phyloP scores from a whole-genome alignment of 371 early-diverging fungal genomes.

The Quaeritorhiza haematococci region DNA sequence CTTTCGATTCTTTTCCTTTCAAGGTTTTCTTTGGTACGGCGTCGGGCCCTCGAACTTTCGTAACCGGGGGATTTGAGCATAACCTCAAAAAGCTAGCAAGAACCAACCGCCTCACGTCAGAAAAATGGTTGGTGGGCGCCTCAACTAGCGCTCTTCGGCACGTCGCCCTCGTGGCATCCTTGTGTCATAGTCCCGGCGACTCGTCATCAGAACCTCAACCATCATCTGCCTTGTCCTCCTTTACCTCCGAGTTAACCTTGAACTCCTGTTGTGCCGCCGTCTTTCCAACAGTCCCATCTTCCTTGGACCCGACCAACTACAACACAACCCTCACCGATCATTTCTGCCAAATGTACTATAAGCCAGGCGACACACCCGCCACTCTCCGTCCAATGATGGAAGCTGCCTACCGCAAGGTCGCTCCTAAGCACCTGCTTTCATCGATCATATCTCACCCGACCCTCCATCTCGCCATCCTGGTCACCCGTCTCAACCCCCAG shows the following conservation, averaged over 20 bases:
- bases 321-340: conserved; percentile 17
- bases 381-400: conserved; percentile 31
- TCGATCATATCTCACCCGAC: conserved; percentile 12
- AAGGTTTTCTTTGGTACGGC: conserved; percentile 24
- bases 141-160: conserved; percentile 27
- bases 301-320: conserved; percentile 10
- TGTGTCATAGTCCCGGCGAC: too few species aligned
- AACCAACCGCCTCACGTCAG: not conserved
- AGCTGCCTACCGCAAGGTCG: conserved; percentile 15
- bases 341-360: conserved; percentile 24
- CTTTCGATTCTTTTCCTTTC: too few species aligned
- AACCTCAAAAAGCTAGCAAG: conserved; percentile 4
- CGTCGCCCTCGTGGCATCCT: conserved; percentile 17
- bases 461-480: conserved; percentile 24
- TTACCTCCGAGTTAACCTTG: too few species aligned
- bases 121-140: conserved; percentile 34
- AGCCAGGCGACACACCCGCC: conserved; percentile 22
- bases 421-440: conserved; percentile 12
- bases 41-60: conserved; percentile 21
- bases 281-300: too few species aligned
- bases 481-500: conserved; percentile 8
- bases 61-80: conserved; percentile 21
- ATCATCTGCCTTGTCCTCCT: too few species aligned
- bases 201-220: too few species aligned
- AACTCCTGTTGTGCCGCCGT: too few species aligned